A percentile compares a stretch with the other conserved stretches of the same genome.
These are phyloP conservation scores for Onygenales sp. DNA, from an alignment of 2,329 filamentous ascomycete species.

Conservation along the genomic window DNA sequence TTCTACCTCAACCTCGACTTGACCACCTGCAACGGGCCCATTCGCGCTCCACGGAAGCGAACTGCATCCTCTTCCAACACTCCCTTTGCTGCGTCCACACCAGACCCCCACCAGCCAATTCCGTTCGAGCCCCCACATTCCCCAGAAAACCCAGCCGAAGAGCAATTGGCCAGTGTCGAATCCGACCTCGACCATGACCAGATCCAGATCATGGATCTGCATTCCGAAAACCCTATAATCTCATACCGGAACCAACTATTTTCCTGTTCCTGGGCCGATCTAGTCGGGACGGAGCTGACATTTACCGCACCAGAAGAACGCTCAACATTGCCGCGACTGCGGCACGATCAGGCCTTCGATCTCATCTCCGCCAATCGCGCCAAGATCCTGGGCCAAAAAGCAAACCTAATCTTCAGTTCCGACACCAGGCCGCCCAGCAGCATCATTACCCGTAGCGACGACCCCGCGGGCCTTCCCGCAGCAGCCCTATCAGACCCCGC, in stretches of 20 bases:
- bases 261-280: slow-evolving; percentile 69
- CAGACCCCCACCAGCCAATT: slow-evolving; percentile 11
- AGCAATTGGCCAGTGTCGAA: slow-evolving; percentile 3
- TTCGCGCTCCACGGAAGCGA: slow-evolving; percentile 23
- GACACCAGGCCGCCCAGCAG: slow-evolving; percentile 8
- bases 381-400: slow-evolving; percentile 59
- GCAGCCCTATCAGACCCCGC: neutral
- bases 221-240: slow-evolving; percentile 65
- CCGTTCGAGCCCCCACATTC: slow-evolving; percentile 5
- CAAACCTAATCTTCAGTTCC: slow-evolving; percentile 45
- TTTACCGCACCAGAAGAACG: slow-evolving; percentile 47
- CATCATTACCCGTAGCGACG: neutral
- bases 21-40: slow-evolving; percentile 33
- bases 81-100: slow-evolving; percentile 1
- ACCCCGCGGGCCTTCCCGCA: neutral
- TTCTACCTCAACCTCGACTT: slow-evolving; percentile 54
- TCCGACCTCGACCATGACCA: slow-evolving; percentile 21
- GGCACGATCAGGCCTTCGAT: slow-evolving; percentile 46
- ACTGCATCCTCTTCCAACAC: slow-evolving; percentile 5
- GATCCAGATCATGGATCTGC: slow-evolving; percentile 76
- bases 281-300: slow-evolving; percentile 75
- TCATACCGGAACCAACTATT: slow-evolving; percentile 72
- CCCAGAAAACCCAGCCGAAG: slow-evolving; percentile 2
- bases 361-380: slow-evolving; percentile 62
- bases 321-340: slow-evolving; percentile 41